phyloP scores from a whole-genome alignment of 345 rosid species.

The thale cress (Arabidopsis thaliana) region DNA sequence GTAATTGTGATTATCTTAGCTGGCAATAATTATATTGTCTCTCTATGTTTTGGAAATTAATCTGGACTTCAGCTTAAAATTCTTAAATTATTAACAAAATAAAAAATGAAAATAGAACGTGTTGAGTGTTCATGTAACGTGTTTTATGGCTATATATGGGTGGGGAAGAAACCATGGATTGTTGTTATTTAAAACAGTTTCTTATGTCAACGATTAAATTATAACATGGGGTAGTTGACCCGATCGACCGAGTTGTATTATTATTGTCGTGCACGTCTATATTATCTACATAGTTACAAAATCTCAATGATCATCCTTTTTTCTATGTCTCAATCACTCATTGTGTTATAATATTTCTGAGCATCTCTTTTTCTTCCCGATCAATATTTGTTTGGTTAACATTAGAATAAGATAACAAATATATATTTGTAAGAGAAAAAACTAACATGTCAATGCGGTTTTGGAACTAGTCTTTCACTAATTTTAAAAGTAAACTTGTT shows the following conservation, averaged over 20 bases:
- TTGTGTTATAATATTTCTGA: not conserved
- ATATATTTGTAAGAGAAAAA: not conserved
- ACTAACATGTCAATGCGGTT: no score
- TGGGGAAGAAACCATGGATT: constrained; percentile 20
- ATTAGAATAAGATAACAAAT: not conserved
- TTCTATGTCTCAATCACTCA: not conserved
- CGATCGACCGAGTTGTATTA: constrained; percentile 29
- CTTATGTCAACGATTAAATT: constrained; percentile 46
- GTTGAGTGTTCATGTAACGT: constrained; percentile 32
- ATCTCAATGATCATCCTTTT: not conserved
- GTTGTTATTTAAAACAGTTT: constrained; percentile 25
- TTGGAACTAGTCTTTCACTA: no score
- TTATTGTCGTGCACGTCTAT: constrained; percentile 47
- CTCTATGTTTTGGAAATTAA: not conserved
- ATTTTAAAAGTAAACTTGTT: no score
- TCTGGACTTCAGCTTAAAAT: not conserved
- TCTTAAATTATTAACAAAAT: not conserved
- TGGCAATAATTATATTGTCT: not conserved
- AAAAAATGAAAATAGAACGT: constrained; percentile 3
- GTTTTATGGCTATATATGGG: constrained; percentile 2
- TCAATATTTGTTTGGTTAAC: not conserved
- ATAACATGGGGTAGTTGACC: constrained; percentile 47
- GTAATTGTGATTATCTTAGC: no score
- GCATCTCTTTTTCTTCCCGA: not conserved
- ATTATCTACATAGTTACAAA: constrained; percentile 19